Percentiles rank a stretch among this genome's conserved stretches.
phyloP scores from a whole-genome alignment of 2,329 filamentous ascomycete genomes.

The Davidsoniella virescens region DNA sequence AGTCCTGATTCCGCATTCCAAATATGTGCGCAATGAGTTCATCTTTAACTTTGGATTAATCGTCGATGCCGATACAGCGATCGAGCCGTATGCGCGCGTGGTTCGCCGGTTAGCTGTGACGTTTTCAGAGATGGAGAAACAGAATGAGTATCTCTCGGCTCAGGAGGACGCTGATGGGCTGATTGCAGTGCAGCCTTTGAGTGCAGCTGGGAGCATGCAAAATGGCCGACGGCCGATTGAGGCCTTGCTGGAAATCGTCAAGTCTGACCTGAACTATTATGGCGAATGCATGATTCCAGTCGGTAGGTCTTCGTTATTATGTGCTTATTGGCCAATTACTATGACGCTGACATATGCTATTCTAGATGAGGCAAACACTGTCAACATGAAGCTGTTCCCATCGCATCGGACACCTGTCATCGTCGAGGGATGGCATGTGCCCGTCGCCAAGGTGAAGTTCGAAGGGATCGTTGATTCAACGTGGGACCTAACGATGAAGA shows the following conservation, averaged over 20 bases:
- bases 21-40: constrained; percentile 86
- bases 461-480: constrained; percentile 46
- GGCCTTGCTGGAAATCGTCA: constrained; percentile 64
- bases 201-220: constrained; percentile 14
- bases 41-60: constrained; percentile 96
- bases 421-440: constrained; percentile 80
- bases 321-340: no score
- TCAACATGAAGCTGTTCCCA: constrained; percentile 92
- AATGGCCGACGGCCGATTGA: constrained; percentile 50
- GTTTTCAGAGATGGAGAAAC: constrained; percentile 81
- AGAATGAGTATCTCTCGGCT: constrained; percentile 65
- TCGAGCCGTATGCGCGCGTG: constrained; percentile 66
- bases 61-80: constrained; percentile 49
- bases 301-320: constrained; percentile 34
- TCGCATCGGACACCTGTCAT: constrained; percentile 60
- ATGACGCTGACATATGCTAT: no score
- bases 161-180: constrained; percentile 26
- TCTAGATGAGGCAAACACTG: constrained; percentile 75
- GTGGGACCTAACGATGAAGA: constrained; percentile 61
- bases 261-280: constrained; percentile 88
- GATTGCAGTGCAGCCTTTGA: constrained; percentile 19
- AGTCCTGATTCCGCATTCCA: constrained; percentile 66
- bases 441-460: constrained; percentile 55
- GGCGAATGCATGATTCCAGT: constrained; percentile 98
- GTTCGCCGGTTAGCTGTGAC: constrained; percentile 72